A percentile compares a stretch with the other conserved stretches of the same genome.
Conservation (phyloP, 306 rosid species). For the Cucurbita pepo region DNA sequence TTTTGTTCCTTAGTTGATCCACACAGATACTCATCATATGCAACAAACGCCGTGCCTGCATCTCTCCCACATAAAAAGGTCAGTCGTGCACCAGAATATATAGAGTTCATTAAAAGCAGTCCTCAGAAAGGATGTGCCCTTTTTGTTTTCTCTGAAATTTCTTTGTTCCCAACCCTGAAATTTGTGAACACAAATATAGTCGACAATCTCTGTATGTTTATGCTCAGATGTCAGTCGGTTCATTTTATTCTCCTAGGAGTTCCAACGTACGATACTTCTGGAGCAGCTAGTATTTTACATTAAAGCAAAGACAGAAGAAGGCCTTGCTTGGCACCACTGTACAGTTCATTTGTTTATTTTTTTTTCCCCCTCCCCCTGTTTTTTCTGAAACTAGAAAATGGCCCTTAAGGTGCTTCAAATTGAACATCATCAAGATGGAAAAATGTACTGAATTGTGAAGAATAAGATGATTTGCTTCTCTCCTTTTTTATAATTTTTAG, state of each 20-base stretch:
- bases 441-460: constrained; percentile 8
- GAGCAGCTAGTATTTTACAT: constrained; percentile 20
- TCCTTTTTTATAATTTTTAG: not conserved
- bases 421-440: constrained; percentile 12
- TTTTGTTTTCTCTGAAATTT: constrained; percentile 9
- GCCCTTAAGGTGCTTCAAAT: constrained; percentile 14
- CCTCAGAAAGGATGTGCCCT: constrained; percentile 2
- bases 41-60: constrained; percentile 28
- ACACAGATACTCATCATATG: constrained; percentile 19
- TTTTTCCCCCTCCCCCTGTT: not conserved
- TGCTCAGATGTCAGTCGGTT: constrained; percentile 20
- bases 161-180: constrained; percentile 2
- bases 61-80: constrained; percentile 16
- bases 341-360: constrained; percentile 58
- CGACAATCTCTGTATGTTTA: constrained; percentile 8
- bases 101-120: constrained; percentile 14
- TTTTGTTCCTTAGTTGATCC: constrained; percentile 46
- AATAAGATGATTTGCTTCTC: constrained; percentile 15
- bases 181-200: constrained; percentile 10
- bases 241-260: constrained; percentile 15
- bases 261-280: constrained; percentile 19
- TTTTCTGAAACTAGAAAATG: constrained; percentile 18
- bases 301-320: constrained; percentile 20
- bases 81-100: constrained; percentile 18
- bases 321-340: constrained; percentile 26